A percentile compares a stretch with the other conserved stretches of the same genome.
phyloP scores from a whole-genome alignment of 768 basidiomycete species.

The Epithele typhae region DNA sequence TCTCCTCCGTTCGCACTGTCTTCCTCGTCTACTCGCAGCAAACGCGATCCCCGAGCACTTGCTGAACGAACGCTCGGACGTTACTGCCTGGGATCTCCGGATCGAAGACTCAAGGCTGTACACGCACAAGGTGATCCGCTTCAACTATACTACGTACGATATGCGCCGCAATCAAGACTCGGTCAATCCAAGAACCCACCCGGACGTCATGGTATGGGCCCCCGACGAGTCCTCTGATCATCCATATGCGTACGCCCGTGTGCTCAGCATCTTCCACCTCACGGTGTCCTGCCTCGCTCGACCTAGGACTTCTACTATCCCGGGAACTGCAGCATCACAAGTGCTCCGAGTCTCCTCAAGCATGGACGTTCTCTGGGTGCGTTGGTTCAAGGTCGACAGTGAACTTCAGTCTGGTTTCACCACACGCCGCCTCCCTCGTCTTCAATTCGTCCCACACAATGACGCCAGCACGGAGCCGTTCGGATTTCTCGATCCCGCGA shows the following conservation, averaged over 20 bases:
- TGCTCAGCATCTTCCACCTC: slow-evolving; percentile 27
- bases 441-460: slow-evolving; percentile 31
- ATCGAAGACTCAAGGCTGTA: slow-evolving; percentile 23
- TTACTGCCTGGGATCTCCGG: not conserved
- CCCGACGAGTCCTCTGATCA: slow-evolving; percentile 4
- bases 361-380: slow-evolving; percentile 33
- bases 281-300: slow-evolving; percentile 17
- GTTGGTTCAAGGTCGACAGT: slow-evolving; percentile 32
- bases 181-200: slow-evolving; percentile 33
- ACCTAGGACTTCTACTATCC: slow-evolving; percentile 5
- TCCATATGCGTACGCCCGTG: slow-evolving; percentile 27
- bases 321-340: slow-evolving; percentile 14
- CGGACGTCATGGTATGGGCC: slow-evolving; percentile 28
- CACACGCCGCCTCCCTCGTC: slow-evolving; percentile 25
- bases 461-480: slow-evolving; percentile 27
- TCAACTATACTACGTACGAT: slow-evolving; percentile 43
- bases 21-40: too few relatives aligned
- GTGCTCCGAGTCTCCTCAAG: not conserved
- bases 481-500: slow-evolving; percentile 41
- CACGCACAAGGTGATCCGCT: slow-evolving; percentile 25
- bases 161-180: slow-evolving; percentile 37
- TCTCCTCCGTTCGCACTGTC: too few relatives aligned
- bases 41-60: too few relatives aligned
- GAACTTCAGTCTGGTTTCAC: slow-evolving; percentile 25
- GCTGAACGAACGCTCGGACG: too few relatives aligned